Base-by-base conservation (phyloP, 2,329 filamentous ascomycete species). In the Aspergillus fumigatus region DNA sequence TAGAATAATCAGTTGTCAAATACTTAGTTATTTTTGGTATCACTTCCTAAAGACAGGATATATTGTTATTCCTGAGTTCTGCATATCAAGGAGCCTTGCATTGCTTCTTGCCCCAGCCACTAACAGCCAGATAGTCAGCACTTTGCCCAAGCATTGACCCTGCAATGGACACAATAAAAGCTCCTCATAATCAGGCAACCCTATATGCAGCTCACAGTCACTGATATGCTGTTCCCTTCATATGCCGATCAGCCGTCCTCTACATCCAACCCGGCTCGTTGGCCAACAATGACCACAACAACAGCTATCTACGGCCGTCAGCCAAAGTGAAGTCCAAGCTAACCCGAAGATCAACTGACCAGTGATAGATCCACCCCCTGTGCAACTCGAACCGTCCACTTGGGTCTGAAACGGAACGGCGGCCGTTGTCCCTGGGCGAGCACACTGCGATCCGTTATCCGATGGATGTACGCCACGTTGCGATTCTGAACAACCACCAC, bases 201-300 rank as follows among this genome's bases (percentile, higher is more conserved):
- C 32, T 17, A 3, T 14, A 7, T 38, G 1, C 32, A 17, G 14
- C 6, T 1, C 1, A 1, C 3, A 2, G 6, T 35, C 4, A 17
- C 14, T 35, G 32, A 35, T 17, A 35, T 17, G 3, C 32, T 14
- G 2, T 5, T 5, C 32, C 14, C 6, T 7, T 14, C 4, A 38
- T 17, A 38, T 17, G 14, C 14, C 14, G 6, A 25, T 47, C 43
- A 47, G 7, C n/a, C 14, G 19, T 23, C 23, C 10, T 6, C 21
- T 11, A 26, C 1, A 3, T 23, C 21, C 11, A 23, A 14, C 3
- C 52, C 53, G 7, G 38, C 54, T n/a, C 51, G 50, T 10, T 61
- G 57, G 2, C 61, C 61, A 10, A 62, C n/a, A 54, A 62, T 62
- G 14, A 63, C 61, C 17, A 59, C 59, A 2, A 56, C 52, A 25